Evolutionary conservation across 768 basidiomycete genomes (phyloP).

Genomic region (Mycena epipterygia): DNA sequence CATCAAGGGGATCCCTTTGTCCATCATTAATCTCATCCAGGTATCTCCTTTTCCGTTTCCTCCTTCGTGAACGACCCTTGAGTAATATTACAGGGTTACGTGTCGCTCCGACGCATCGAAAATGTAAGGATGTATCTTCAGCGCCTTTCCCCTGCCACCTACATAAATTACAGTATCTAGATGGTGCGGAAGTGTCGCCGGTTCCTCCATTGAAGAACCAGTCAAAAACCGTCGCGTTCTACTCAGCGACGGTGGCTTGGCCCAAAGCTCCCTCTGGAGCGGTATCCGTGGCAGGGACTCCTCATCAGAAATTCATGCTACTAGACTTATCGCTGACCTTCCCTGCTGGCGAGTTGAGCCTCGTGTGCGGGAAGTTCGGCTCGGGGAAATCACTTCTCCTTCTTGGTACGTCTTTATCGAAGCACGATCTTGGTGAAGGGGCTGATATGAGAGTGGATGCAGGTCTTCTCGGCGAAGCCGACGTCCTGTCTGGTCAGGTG

Average conservation of each 20-base stretch:
- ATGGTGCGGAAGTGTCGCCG: conserved; percentile 65
- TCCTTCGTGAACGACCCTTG: conserved; percentile 73
- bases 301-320: conserved; percentile 68
- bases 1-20: conserved; percentile 74
- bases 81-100: conserved; percentile 39
- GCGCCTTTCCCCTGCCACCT: not conserved
- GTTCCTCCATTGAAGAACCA: conserved; percentile 58
- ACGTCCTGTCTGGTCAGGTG: conserved; percentile 71
- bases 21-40: conserved; percentile 75
- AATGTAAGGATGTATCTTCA: not conserved
- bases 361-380: conserved; percentile 76
- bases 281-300: conserved; percentile 60
- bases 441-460: not conserved
- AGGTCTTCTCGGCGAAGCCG: conserved; percentile 78
- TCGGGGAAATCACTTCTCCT: conserved; percentile 76
- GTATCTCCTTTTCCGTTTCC: conserved; percentile 67
- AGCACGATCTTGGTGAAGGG: not conserved
- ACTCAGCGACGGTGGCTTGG: conserved; percentile 78
- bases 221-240: conserved; percentile 61
- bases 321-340: conserved; percentile 69
- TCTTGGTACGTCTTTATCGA: conserved; percentile 48
- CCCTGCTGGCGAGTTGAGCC: conserved; percentile 69
- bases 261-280: conserved; percentile 47
- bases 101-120: conserved; percentile 25
- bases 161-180: conserved; percentile 58